Percentiles rank a stretch among this genome's conserved stretches.
Evolutionary conservation across 176 grass and related monocot genomes (phyloP).

Genomic region (Tillandsia leiboldiana): DNA sequence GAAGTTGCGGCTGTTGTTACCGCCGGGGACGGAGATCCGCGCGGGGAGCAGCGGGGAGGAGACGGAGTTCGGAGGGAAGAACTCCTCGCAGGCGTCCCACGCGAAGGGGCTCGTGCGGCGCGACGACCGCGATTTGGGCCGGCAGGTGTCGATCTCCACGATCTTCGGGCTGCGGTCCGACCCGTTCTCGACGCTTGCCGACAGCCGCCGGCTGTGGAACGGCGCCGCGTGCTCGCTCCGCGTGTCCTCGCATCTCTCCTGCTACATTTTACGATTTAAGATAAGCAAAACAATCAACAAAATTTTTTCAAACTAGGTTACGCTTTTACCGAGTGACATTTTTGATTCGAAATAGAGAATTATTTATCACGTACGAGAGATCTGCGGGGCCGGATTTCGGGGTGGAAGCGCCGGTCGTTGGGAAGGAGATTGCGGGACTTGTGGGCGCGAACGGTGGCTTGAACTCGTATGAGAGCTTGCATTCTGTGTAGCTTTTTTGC

Average conservation of each 20-base stretch:
- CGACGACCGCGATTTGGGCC: conserved; percentile 57
- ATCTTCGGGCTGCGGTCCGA: conserved; percentile 86
- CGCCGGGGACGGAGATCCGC: conserved; percentile 44
- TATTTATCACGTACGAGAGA: conserved; percentile 46
- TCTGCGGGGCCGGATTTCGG: conserved; percentile 34
- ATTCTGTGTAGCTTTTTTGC: conserved; percentile 75
- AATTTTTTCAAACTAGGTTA: no score
- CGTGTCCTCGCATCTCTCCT: conserved; percentile 80
- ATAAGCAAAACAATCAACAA: no score
- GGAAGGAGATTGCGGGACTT: conserved; percentile 24
- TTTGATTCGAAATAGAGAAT: neutral
- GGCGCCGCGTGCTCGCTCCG: conserved; percentile 51
- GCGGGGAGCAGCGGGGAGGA: conserved; percentile 40
- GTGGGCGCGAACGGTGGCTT: conserved; percentile 61
- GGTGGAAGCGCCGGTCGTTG: conserved; percentile 29
- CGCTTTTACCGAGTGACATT: no score
- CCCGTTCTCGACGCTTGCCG: conserved; percentile 63
- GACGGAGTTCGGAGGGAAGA: conserved; percentile 29
- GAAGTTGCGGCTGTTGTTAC: conserved; percentile 44
- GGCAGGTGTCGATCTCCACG: conserved; percentile 78
- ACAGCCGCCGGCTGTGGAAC: conserved; percentile 58
- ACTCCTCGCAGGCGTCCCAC: conserved; percentile 21
- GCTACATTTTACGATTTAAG: conserved; percentile 17
- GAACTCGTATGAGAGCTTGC: conserved; percentile 80
- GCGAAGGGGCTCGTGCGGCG: conserved; percentile 47